Evolutionary conservation across 345 rosid species (phyloP).

Genomic region (Carallia brachiata): DNA sequence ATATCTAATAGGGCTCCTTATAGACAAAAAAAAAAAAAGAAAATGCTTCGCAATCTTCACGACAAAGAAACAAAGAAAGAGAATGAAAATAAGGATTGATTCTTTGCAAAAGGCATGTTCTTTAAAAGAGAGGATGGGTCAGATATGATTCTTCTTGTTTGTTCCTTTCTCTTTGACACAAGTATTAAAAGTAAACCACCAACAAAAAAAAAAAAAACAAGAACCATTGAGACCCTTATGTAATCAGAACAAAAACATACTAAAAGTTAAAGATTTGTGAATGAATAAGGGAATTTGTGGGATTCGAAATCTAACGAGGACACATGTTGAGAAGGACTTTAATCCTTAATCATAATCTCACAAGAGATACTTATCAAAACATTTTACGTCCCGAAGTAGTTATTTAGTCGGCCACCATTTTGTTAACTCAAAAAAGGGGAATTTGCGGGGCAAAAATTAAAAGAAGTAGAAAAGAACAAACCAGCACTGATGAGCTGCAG

Average conservation of each 20-base stretch:
- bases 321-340: no score
- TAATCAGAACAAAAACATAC: neutral
- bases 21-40: neutral
- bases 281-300: neutral
- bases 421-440: neutral
- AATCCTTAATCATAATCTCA: no score
- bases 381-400: no score
- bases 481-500: conserved; percentile 77
- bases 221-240: no score
- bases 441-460: neutral
- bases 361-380: no score
- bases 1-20: no score
- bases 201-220: no score
- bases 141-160: neutral
- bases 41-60: neutral
- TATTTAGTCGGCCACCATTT: no score
- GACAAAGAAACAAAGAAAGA: neutral
- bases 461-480: conserved; percentile 9
- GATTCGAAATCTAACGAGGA: no score
- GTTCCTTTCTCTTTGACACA: neutral
- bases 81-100: no score
- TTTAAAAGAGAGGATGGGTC: neutral
- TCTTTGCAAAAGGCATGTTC: no score
- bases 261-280: neutral
- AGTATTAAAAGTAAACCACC: neutral